A percentile compares a stretch with the other conserved stretches of the same genome.
Conservation (phyloP, 2,329 filamentous ascomycete genomes). For the Xenoacremonium recifei region DNA sequence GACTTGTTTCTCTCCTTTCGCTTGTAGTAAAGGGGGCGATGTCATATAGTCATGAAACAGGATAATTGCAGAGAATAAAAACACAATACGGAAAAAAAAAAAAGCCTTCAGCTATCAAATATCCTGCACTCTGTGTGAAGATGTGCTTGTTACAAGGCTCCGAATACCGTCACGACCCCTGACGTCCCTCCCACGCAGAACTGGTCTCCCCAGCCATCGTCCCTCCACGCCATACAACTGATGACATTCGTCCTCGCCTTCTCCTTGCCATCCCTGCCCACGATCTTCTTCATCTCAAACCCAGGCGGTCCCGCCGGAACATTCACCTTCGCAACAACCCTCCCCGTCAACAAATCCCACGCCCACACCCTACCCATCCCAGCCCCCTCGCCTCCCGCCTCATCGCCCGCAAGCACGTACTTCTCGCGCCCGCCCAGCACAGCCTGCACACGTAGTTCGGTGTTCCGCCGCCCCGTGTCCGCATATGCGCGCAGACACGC, state of each 20-base stretch:
- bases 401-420: constrained; percentile 78
- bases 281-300: constrained; percentile 46
- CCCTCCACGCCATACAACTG: constrained; percentile 62
- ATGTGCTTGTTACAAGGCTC: constrained; percentile 35
- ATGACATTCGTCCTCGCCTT: constrained; percentile 59
- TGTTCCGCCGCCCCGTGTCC: constrained; percentile 58
- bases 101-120: too few species aligned
- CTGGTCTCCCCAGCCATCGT: constrained; percentile 61
- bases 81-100: too few species aligned
- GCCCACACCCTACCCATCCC: constrained; percentile 66
- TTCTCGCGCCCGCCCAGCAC: constrained; percentile 74
- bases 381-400: constrained; percentile 44
- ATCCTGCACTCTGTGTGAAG: too few species aligned
- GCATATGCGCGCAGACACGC: constrained; percentile 71
- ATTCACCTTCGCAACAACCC: constrained; percentile 60
- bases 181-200: constrained; percentile 66
- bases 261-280: constrained; percentile 60
- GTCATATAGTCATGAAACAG: neutral
- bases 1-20: constrained; percentile 13
- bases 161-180: constrained; percentile 64
- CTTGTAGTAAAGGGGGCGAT: too few species aligned
- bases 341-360: constrained; percentile 82
- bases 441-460: constrained; percentile 71
- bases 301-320: constrained; percentile 57
- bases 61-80: neutral